These are phyloP conservation scores for Candida ipomoeae DNA, from an alignment of 805 yeast genomes.

Conservation along the genomic window DNA sequence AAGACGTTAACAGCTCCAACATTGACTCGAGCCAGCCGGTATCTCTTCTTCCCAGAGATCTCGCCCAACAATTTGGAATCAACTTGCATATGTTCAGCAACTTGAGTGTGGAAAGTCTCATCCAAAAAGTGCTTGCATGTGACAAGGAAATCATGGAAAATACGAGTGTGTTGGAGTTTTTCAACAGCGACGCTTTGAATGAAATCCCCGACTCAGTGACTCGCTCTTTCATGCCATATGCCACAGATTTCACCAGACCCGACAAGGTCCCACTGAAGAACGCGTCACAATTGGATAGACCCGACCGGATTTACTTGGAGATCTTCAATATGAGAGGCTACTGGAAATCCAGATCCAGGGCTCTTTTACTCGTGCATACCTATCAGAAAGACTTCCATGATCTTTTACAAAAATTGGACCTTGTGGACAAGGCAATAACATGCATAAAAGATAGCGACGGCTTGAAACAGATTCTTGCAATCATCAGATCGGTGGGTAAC, in stretches of 20 bases:
- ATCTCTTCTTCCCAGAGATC: constrained; percentile 71
- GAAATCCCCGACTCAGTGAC: constrained; percentile 55
- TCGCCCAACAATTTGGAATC: constrained; percentile 77
- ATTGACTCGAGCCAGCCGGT: not conserved
- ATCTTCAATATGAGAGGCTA: constrained; percentile 64
- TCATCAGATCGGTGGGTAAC: constrained; percentile 89
- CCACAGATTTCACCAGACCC: constrained; percentile 40
- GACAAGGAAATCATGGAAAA: constrained; percentile 52
- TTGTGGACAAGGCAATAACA: constrained; percentile 69
- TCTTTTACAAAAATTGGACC: constrained; percentile 48
- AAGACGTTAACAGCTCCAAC: constrained; percentile 40
- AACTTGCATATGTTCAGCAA: constrained; percentile 62
- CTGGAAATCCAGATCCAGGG: constrained; percentile 70
- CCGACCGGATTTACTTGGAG: constrained; percentile 67
- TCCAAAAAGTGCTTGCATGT: constrained; percentile 54
- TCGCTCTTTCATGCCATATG: constrained; percentile 60
- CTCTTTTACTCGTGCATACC: constrained; percentile 49
- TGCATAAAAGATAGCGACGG: constrained; percentile 62
- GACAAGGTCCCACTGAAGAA: constrained; percentile 9
- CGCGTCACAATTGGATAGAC: constrained; percentile 50
- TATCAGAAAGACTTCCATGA: constrained; percentile 67
- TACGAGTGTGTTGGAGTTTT: constrained; percentile 61
- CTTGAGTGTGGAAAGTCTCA: constrained; percentile 50
- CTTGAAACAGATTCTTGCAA: constrained; percentile 69
- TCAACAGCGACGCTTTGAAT: constrained; percentile 59